Evolutionary conservation across 306 rosid species (phyloP).

Genomic region (Acacia crassicarpa): DNA sequence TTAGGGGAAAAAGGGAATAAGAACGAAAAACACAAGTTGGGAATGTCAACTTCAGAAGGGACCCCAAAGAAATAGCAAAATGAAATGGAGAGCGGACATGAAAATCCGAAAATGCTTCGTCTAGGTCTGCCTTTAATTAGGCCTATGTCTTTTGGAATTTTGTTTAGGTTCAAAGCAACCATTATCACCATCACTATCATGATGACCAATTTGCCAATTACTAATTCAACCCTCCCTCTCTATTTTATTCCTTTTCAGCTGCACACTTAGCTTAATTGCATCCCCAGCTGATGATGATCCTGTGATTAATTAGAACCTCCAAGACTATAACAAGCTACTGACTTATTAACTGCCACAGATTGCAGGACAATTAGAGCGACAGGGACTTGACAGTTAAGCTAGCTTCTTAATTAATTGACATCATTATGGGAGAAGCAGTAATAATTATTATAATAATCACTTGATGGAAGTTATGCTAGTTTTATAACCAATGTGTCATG

Average conservation of each 20-base stretch:
- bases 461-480: neutral
- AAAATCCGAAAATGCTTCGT: constrained; percentile 36
- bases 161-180: constrained; percentile 56
- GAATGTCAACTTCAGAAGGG: constrained; percentile 47
- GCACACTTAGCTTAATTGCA: neutral
- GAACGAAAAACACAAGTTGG: neutral
- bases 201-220: constrained; percentile 1
- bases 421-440: too few species aligned
- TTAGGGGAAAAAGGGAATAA: neutral
- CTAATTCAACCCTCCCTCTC: neutral
- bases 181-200: constrained; percentile 34
- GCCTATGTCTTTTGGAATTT: constrained; percentile 46
- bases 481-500: neutral
- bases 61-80: constrained; percentile 36
- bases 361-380: neutral
- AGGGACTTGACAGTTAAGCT: neutral
- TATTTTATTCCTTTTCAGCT: neutral
- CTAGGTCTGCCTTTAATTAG: constrained; percentile 40
- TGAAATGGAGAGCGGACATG: constrained; percentile 30
- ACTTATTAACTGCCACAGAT: neutral
- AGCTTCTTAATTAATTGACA: neutral
- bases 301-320: neutral
- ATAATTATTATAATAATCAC: neutral
- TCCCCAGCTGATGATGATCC: neutral
- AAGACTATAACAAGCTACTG: neutral